Conservation (phyloP, 176 grass and related monocot genomes). For the Phyllostachys edulis region DNA sequence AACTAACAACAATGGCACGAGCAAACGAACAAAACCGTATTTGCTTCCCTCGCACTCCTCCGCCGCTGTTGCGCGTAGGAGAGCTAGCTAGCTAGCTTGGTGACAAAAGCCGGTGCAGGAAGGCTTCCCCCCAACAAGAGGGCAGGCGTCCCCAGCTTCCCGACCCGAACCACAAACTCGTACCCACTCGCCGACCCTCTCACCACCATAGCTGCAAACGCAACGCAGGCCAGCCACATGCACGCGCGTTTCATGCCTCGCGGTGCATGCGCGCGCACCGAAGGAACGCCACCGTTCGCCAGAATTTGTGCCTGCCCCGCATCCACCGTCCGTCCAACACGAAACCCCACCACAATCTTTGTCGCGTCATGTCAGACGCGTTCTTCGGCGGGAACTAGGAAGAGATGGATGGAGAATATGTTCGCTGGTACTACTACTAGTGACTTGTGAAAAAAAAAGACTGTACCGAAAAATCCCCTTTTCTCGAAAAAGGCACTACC, state of each 20-base stretch:
- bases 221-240: neutral
- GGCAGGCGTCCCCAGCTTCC: conserved; percentile 5
- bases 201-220: neutral
- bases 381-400: neutral
- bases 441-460: neutral
- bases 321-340: neutral
- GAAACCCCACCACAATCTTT: neutral
- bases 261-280: neutral
- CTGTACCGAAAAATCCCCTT: neutral
- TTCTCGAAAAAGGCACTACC: neutral
- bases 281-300: neutral
- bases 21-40: neutral
- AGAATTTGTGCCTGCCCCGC: neutral
- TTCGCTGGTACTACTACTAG: neutral
- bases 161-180: neutral
- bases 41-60: conserved; percentile 28
- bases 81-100: neutral
- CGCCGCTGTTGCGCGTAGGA: neutral
- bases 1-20: too few relatives aligned
- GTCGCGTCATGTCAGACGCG: neutral
- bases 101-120: neutral
- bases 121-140: neutral
- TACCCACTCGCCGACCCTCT: neutral
- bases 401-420: neutral
- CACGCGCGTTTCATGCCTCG: neutral